Conservation (phyloP, 257 asterid species). For the Penstemon davidsonii region DNA sequence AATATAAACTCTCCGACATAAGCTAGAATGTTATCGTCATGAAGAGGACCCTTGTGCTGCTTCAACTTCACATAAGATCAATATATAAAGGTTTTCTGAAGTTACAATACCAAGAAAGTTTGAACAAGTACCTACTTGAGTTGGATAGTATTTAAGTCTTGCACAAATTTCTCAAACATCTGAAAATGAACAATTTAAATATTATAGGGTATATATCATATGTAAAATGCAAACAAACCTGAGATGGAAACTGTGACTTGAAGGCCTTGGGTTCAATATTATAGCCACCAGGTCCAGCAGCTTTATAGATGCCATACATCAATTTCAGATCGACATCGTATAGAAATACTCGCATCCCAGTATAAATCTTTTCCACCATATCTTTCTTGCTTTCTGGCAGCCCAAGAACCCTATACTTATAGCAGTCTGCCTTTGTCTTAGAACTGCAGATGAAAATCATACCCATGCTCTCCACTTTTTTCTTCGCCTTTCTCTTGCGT, state of each 20-base stretch:
- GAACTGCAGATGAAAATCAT: conserved; percentile 96
- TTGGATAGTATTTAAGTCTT: too few relatives aligned
- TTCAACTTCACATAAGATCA: conserved; percentile 8
- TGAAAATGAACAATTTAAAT: conserved; percentile 10
- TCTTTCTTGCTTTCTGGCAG: conserved; percentile 84
- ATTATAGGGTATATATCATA: not conserved
- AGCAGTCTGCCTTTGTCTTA: conserved; percentile 80
- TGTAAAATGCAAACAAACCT: conserved; percentile 55
- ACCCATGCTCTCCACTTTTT: conserved; percentile 77
- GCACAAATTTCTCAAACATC: not conserved
- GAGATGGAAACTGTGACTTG: conserved; percentile 87
- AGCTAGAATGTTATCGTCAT: conserved; percentile 12
- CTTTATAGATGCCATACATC: conserved; percentile 89
- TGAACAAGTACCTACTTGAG: too few relatives aligned
- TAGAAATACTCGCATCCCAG: conserved; percentile 84
- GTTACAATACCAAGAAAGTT: conserved; percentile 2
- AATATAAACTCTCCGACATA: conserved; percentile 2
- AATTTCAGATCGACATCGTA: conserved; percentile 74
- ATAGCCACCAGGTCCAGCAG: conserved; percentile 82
- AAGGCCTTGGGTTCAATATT: conserved; percentile 86
- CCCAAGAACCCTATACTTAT: conserved; percentile 72
- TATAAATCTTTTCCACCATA: conserved; percentile 65
- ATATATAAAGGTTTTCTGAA: not conserved
- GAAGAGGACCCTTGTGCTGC: conserved; percentile 1
- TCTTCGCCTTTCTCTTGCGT: conserved; percentile 39